Base-by-base conservation (phyloP, 2,329 filamentous ascomycete genomes). In the Cyanodermella asteris region DNA sequence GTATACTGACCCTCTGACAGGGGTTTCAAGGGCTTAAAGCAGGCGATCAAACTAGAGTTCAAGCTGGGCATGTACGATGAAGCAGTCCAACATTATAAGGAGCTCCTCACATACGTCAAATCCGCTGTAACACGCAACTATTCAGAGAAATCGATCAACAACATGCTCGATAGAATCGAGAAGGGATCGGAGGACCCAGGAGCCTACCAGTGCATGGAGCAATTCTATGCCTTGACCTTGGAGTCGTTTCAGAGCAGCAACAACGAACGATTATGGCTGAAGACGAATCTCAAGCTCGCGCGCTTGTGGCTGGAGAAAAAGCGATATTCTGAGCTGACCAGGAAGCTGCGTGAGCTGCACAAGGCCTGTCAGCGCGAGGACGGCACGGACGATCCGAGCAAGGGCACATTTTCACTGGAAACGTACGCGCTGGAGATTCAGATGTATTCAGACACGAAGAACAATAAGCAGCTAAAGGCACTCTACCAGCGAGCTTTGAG, bases 121-220 rank as follows among this genome's bases (percentile, higher is more conserved):
- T 90, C 78, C 3, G 84, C 84, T 6, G 84, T 97, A 23, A 94
- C 87, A 20, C 71, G 87, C 34, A 97, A 94, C 51, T 94, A 94
- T 51, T 93, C 87, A 2, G 87, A 97, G 50, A 94, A 94, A 49
- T 94, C 84, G 8, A 91, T 97, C 55, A 94, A 94, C 54, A 94
- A 93, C 48, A 91, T 97, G 72, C 69, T 97, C 23, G 87, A 94
- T 53, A 91, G 75, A 46, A 87, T 97, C 36, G 84, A 94, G 49
- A 94, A 93, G 52, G 76, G 68, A n/a, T 61, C 68, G 8, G 68
- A 73, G 34, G 62, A 70, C 31, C 64, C 69, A 6, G 66, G 70
- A 21, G 71, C 75, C 13, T 74, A 73, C 40, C 59, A 65, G 34
- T 84, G 73, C 49, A 90, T 94, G 70, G 84, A 93, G 46, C 65